Evolutionary conservation across 495 filamentous ascomycete species (phyloP).

Genomic region (Podospora pseudocomata): DNA sequence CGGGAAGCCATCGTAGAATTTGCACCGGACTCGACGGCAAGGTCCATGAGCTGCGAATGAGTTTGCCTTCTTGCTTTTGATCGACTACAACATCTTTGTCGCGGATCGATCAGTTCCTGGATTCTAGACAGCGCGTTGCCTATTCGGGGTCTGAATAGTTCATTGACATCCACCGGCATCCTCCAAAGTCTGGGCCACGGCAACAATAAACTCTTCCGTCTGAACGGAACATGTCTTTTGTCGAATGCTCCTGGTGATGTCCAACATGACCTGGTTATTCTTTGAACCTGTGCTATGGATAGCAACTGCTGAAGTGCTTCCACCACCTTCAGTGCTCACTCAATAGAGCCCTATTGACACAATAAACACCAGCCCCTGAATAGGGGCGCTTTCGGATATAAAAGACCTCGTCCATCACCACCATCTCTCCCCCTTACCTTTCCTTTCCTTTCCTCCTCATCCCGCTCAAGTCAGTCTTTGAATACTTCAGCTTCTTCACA

Average conservation of each 20-base stretch:
- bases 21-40: constrained; percentile 1
- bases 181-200: background rate
- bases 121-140: background rate
- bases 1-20: background rate
- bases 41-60: background rate
- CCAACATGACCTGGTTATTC: background rate
- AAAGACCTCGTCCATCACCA: constrained; percentile 11
- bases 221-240: background rate
- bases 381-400: constrained; percentile 18
- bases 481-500: constrained; percentile 5
- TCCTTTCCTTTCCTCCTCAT: constrained; percentile 5
- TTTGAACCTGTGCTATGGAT: background rate
- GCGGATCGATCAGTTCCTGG: background rate
- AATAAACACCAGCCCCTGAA: constrained; percentile 23
- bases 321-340: background rate
- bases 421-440: background rate
- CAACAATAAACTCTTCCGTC: background rate
- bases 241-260: background rate
- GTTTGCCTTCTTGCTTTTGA: background rate
- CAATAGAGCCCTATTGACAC: constrained; percentile 10
- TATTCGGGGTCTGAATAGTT: constrained; percentile 5
- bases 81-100: background rate
- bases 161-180: background rate
- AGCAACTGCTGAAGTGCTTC: background rate
- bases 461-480: constrained; percentile 14